Conservation (phyloP, 805 yeast genomes). For the Saccharomycopsis malanga region DNA sequence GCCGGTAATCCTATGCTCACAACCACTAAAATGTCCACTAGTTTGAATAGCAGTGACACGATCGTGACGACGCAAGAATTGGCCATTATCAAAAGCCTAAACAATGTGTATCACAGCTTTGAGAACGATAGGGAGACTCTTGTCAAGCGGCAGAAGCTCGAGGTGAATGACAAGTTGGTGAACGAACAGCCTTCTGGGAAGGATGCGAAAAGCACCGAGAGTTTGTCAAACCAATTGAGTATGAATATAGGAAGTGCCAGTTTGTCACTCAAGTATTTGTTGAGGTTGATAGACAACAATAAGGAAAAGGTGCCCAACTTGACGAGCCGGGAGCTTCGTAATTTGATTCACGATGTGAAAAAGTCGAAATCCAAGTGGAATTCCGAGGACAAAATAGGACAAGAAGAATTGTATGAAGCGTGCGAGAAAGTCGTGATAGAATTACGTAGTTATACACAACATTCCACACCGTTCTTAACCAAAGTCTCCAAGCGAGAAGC, state of each 20-base stretch:
- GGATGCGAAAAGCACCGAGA: slow-evolving; percentile 11
- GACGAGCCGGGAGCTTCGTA: slow-evolving; percentile 77
- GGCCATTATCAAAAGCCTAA: slow-evolving; percentile 48
- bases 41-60: slow-evolving; percentile 15
- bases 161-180: slow-evolving; percentile 70
- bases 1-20: not conserved
- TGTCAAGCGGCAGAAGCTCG: slow-evolving; percentile 66
- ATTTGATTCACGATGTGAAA: slow-evolving; percentile 83
- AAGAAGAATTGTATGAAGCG: slow-evolving; percentile 95
- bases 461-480: slow-evolving; percentile 90
- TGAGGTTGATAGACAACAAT: slow-evolving; percentile 69
- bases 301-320: slow-evolving; percentile 62
- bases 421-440: slow-evolving; percentile 93
- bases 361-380: slow-evolving; percentile 98
- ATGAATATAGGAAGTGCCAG: slow-evolving; percentile 67
- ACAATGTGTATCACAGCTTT: slow-evolving; percentile 66
- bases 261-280: slow-evolving; percentile 69
- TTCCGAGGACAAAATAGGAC: slow-evolving; percentile 89
- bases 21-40: slow-evolving; percentile 19
- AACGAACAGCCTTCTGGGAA: slow-evolving; percentile 10
- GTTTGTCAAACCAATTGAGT: slow-evolving; percentile 17
- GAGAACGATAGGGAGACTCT: slow-evolving; percentile 72
- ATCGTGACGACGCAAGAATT: slow-evolving; percentile 23
- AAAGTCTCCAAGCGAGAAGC: slow-evolving; percentile 98
- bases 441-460: slow-evolving; percentile 87